Percentiles rank a stretch among this genome's conserved stretches.
These are phyloP conservation scores for Guillardia theta DNA, from an alignment of 78 protist genomes.

Conservation along the genomic window DNA sequence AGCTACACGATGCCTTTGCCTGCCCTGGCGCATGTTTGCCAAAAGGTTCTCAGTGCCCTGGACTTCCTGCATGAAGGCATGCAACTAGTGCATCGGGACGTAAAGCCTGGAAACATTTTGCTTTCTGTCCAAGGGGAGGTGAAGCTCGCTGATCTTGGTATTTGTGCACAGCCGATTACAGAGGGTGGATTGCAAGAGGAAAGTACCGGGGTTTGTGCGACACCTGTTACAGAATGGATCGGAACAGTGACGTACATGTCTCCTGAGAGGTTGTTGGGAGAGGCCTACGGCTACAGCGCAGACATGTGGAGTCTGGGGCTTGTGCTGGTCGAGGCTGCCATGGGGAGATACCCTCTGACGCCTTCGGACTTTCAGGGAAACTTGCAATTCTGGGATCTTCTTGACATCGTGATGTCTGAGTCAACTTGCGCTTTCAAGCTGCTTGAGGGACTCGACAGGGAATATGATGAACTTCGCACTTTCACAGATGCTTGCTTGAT, in stretches of 20 bases:
- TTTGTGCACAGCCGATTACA: neutral
- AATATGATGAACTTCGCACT: neutral
- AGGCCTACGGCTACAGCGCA: neutral
- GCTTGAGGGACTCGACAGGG: neutral
- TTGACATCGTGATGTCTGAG: neutral
- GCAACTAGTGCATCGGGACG: neutral
- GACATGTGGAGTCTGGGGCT: conserved; percentile 10
- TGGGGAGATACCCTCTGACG: neutral
- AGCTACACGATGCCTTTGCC: neutral
- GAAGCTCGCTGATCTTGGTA: conserved; percentile 27
- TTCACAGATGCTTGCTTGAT: neutral
- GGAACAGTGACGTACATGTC: conserved; percentile 29
- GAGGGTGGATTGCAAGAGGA: neutral
- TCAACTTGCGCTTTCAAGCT: neutral
- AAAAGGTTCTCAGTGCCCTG: neutral
- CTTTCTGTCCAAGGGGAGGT: neutral
- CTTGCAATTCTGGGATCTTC: neutral
- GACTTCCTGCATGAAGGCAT: neutral
- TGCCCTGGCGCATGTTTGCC: neutral
- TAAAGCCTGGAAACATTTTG: conserved; percentile 15
- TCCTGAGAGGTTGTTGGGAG: neutral
- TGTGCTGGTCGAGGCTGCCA: neutral
- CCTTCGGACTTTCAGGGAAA: neutral
- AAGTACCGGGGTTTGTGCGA: neutral
- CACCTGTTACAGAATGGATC: neutral